A percentile compares a stretch with the other conserved stretches of the same genome.
phyloP scores from a whole-genome alignment of 2,329 filamentous ascomycete species.

The Cadophora luteo-olivacea region DNA sequence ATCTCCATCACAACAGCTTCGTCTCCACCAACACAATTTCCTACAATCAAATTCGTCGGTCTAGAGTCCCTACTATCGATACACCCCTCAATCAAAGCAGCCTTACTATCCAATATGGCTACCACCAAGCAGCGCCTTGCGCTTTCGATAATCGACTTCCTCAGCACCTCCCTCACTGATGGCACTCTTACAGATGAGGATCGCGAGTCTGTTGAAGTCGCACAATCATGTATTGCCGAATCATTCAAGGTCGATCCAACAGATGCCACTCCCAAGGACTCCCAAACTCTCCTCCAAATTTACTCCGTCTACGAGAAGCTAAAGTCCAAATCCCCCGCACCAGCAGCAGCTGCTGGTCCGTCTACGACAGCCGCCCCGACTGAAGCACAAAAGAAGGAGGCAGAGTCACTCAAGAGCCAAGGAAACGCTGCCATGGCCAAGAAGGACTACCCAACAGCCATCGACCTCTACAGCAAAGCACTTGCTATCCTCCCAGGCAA shows the following conservation, averaged over 20 bases:
- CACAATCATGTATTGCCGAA: slow-evolving; percentile 91
- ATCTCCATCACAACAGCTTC: neutral
- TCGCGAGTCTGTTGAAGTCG: slow-evolving; percentile 91
- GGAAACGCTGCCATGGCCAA: slow-evolving; percentile 95
- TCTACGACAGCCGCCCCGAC: slow-evolving; percentile 39
- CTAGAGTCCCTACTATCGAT: neutral
- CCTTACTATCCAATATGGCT: slow-evolving; percentile 32
- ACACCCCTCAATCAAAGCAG: neutral
- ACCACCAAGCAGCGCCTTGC: slow-evolving; percentile 77
- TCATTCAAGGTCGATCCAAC: slow-evolving; percentile 93
- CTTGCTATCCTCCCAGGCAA: slow-evolving; percentile 82
- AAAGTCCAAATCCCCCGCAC: slow-evolving; percentile 58
- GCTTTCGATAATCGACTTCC: slow-evolving; percentile 96
- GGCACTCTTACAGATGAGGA: slow-evolving; percentile 89
- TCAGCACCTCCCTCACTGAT: slow-evolving; percentile 82
- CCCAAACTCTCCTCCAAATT: slow-evolving; percentile 87
- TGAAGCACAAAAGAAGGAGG: slow-evolving; percentile 73
- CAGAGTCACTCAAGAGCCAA: slow-evolving; percentile 85
- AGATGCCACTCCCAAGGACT: slow-evolving; percentile 79
- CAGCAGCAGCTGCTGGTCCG: slow-evolving; percentile 48
- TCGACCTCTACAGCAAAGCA: slow-evolving; percentile 88
- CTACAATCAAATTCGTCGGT: neutral
- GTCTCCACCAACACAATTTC: neutral
- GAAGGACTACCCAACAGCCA: slow-evolving; percentile 85
- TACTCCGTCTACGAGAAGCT: slow-evolving; percentile 97